Base-by-base conservation (phyloP, 768 basidiomycete species). In the Scleroderma citrinum region DNA sequence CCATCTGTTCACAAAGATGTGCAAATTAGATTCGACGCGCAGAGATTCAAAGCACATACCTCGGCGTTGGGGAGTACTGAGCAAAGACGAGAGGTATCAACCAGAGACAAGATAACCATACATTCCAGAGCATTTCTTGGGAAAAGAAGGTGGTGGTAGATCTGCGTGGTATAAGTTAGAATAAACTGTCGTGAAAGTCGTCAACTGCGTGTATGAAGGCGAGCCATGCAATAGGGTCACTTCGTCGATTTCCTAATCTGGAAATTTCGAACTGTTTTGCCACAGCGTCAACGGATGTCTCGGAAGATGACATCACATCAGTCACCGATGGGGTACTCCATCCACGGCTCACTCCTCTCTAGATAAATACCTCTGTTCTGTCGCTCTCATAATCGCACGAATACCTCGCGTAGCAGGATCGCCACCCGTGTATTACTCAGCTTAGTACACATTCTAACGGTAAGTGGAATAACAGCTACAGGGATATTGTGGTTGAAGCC, bases 1-100 rank as follows among this genome's bases (percentile, higher is more conserved):
- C 92, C 92, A 95, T 72, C 92, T 93, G 38, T 19, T 34, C 14
- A 21, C n/a, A 24, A 34, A 62, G 29, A 58, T 54, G 29, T 17
- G 16, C 37, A 48, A 42, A 38, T 24, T 6, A 36, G n/a, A 26
- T 8, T 7, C 26, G 19, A 5, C 14, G 26, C 7, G 6, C 2
- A 21, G 17, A n/a, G 16, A 20, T 7, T 29, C 13, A 11, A 21
- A 3, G 48, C 13, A 29, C 59, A 49, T 50, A 47, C 65, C 65
- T 66, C 29, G 65, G 51, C 12, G 49, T 42, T 35, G 65, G 66
- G 19, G 40, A 43, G 37, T 65, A 62, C 40, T 56, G 58, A 13
- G 64, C 59, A 38, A 57, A 12, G 10, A 34, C 60, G 30, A 45
- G 44, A 2, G 56, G 46, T 13, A 51, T 50, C 13, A 61, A 40